Conservation (phyloP, 257 asterid genomes). For the Forsythia viridissima region DNA sequence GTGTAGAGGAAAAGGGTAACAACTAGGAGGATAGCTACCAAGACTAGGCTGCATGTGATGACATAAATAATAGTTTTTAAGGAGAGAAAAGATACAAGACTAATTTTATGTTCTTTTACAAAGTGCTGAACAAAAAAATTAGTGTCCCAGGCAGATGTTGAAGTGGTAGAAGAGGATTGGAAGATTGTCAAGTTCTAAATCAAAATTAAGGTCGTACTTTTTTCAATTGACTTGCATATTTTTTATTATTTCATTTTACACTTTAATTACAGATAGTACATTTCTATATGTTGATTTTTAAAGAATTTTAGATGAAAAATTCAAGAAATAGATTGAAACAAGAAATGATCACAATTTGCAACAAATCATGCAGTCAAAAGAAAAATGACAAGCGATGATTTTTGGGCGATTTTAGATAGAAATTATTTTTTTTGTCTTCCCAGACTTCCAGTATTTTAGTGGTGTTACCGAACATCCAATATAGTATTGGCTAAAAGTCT, state of each 20-base stretch:
- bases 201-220: neutral
- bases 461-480: neutral
- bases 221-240: neutral
- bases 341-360: neutral
- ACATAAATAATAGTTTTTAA: too few relatives aligned
- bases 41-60: neutral
- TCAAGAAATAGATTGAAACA: neutral
- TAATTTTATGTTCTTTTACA: neutral
- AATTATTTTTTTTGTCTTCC: neutral
- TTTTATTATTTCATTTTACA: neutral
- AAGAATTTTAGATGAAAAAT: too few relatives aligned
- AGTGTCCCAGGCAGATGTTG: neutral
- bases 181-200: neutral
- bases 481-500: neutral
- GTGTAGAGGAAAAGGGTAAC: neutral
- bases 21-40: neutral
- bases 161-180: neutral
- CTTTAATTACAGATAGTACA: neutral
- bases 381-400: neutral
- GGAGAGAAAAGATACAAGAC: neutral
- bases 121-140: neutral
- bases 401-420: neutral
- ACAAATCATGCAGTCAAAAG: neutral
- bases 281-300: too few relatives aligned
- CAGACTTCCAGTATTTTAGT: neutral